Conservation (phyloP, 2,329 filamentous ascomycete genomes). For the Cladosporium sp. region DNA sequence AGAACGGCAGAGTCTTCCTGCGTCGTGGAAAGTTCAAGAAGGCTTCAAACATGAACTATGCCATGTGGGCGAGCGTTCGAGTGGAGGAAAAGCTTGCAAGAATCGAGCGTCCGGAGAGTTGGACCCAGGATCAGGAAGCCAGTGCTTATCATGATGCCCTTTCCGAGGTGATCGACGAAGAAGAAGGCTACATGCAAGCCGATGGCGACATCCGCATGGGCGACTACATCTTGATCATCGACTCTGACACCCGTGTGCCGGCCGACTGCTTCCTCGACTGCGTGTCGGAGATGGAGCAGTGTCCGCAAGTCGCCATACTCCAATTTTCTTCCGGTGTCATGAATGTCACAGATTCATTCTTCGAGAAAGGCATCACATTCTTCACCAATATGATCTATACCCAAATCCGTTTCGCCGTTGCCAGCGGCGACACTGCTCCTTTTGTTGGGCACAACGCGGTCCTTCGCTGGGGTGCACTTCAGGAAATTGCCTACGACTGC, state of each 20-base stretch:
- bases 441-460: constrained; percentile 82
- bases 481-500: constrained; percentile 69
- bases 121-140: constrained; percentile 69
- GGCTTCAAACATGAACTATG: constrained; percentile 73
- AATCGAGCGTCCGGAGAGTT: constrained; percentile 59
- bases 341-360: constrained; percentile 72
- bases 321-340: constrained; percentile 77
- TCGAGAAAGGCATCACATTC: constrained; percentile 46
- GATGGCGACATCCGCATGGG: constrained; percentile 84
- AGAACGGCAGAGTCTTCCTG: constrained; percentile 51
- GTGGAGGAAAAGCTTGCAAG: constrained; percentile 67
- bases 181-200: constrained; percentile 72
- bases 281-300: constrained; percentile 79
- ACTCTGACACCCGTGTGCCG: constrained; percentile 78
- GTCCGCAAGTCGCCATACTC: constrained; percentile 75
- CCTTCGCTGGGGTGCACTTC: constrained; percentile 72
- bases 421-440: constrained; percentile 73
- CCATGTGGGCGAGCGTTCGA: constrained; percentile 60
- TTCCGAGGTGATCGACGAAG: constrained; percentile 62
- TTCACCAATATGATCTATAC: constrained; percentile 69
- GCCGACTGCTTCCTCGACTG: constrained; percentile 75
- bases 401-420: constrained; percentile 74
- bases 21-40: constrained; percentile 70
- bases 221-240: constrained; percentile 77
- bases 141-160: constrained; percentile 64